phyloP scores from a whole-genome alignment of 768 basidiomycete genomes.

The Termitomyces heimii region DNA sequence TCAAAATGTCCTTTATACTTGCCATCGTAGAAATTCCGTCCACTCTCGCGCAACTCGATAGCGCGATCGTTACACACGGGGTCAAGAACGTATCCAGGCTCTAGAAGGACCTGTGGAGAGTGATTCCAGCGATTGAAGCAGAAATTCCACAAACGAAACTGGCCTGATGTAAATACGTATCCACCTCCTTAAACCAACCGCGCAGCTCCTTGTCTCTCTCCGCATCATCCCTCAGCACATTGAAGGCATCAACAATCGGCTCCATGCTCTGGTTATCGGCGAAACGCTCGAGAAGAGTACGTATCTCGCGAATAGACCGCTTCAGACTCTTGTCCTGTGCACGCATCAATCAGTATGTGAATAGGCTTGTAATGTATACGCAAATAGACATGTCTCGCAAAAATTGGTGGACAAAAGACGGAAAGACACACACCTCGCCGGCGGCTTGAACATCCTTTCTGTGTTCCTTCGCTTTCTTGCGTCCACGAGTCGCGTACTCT shows the following conservation, averaged over 20 bases:
- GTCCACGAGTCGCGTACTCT: constrained; percentile 54
- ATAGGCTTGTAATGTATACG: too few relatives aligned
- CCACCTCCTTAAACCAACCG: constrained; percentile 63
- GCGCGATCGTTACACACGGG: constrained; percentile 67
- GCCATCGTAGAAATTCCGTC: constrained; percentile 70
- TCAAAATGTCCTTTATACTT: constrained; percentile 73
- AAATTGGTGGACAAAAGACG: not conserved
- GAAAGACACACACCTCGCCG: constrained; percentile 20
- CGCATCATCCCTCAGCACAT: constrained; percentile 69
- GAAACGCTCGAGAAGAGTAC: constrained; percentile 86
- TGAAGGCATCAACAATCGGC: constrained; percentile 61
- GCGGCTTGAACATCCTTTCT: constrained; percentile 15
- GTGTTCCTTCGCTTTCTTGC: constrained; percentile 17
- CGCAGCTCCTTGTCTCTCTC: constrained; percentile 68
- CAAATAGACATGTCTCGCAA: too few relatives aligned
- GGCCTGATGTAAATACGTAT: constrained; percentile 64
- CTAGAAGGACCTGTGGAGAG: constrained; percentile 51
- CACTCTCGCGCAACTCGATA: constrained; percentile 56
- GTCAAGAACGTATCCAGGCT: constrained; percentile 84
- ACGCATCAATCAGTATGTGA: not conserved
- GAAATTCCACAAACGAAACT: constrained; percentile 17
- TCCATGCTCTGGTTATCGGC: constrained; percentile 70
- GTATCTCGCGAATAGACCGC: constrained; percentile 54
- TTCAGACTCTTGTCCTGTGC: constrained; percentile 49
- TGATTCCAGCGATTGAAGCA: not conserved